A percentile compares a stretch with the other conserved stretches of the same genome.
Conservation (phyloP, 768 basidiomycete species). For the Termitomyces sp. region DNA sequence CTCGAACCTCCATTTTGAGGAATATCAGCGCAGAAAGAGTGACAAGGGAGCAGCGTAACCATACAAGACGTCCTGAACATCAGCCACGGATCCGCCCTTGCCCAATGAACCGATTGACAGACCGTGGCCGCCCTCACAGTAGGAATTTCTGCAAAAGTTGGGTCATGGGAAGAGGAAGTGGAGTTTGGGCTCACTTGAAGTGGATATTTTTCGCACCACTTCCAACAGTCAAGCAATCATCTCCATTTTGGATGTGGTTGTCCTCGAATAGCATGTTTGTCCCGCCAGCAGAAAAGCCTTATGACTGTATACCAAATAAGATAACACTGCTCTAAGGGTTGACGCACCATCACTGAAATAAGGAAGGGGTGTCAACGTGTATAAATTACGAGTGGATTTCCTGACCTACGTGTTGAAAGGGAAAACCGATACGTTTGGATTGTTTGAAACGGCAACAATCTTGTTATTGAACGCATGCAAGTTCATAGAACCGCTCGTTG, state of each 20-base stretch:
- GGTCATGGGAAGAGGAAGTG: neutral
- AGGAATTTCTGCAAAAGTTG: constrained; percentile 32
- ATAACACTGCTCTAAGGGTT: neutral
- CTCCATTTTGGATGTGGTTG: constrained; percentile 53
- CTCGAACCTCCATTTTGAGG: constrained; percentile 30
- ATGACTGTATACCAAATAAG: neutral
- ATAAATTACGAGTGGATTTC: neutral
- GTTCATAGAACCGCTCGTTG: constrained; percentile 42
- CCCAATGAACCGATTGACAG: constrained; percentile 53
- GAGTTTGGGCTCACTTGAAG: constrained; percentile 28
- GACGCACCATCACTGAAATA: constrained; percentile 30
- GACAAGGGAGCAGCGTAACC: constrained; percentile 12
- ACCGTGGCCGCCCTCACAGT: constrained; percentile 56
- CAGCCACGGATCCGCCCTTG: constrained; percentile 38
- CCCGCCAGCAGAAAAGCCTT: constrained; percentile 52
- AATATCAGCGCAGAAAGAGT: neutral
- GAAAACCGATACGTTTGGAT: constrained; percentile 35
- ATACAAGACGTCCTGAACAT: constrained; percentile 54
- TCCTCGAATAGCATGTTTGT: constrained; percentile 53
- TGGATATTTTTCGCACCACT: constrained; percentile 51
- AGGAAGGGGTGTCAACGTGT: neutral
- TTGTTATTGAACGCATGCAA: constrained; percentile 50
- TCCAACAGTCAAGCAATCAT: constrained; percentile 57
- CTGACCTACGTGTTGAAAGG: constrained; percentile 54
- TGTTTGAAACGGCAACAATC: constrained; percentile 48